phyloP scores from a whole-genome alignment of 2,329 filamentous ascomycete species.

The Diplodia seriata region DNA sequence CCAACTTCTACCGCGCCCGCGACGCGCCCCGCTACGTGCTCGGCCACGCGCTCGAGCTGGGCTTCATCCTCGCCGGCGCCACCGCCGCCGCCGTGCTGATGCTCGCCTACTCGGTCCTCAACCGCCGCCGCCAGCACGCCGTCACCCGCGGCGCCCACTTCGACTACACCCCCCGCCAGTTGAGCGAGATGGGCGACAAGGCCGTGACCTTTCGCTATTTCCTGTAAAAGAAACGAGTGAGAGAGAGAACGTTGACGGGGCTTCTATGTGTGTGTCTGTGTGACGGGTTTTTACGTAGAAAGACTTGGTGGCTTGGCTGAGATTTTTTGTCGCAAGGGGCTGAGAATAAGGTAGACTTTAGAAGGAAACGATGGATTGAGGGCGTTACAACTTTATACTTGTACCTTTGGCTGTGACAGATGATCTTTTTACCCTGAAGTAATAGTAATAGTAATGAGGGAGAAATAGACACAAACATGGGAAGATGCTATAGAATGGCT shows the following conservation, averaged over 20 bases:
- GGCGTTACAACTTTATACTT: too few species aligned
- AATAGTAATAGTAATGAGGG: too few species aligned
- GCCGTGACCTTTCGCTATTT: slow-evolving; percentile 70
- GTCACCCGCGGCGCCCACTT: slow-evolving; percentile 47
- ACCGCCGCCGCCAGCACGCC: slow-evolving; percentile 59
- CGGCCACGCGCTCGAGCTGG: slow-evolving; percentile 60
- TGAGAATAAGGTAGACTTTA: too few species aligned
- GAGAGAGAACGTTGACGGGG: neutral
- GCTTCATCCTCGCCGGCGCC: slow-evolving; percentile 57
- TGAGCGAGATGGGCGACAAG: slow-evolving; percentile 66
- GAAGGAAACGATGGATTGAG: too few species aligned
- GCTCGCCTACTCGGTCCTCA: slow-evolving; percentile 63
- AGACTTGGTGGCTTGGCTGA: too few species aligned
- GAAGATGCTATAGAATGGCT: too few species aligned
- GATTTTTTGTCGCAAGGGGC: too few species aligned
- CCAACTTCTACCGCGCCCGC: slow-evolving; percentile 70
- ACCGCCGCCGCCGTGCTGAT: slow-evolving; percentile 54
- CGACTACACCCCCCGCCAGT: slow-evolving; percentile 58
- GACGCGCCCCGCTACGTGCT: slow-evolving; percentile 59
- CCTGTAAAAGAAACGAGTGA: slow-evolving; percentile 45
- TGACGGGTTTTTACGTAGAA: too few species aligned
- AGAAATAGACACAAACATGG: too few species aligned
- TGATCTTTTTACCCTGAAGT: too few species aligned
- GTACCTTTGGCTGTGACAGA: too few species aligned
- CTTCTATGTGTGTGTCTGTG: too few species aligned